Evolutionary conservation across 371 early-diverging fungal species (phyloP), one percentile per base, ranked within the genome.

Genomic region (Actinomucor elegans): DNA sequence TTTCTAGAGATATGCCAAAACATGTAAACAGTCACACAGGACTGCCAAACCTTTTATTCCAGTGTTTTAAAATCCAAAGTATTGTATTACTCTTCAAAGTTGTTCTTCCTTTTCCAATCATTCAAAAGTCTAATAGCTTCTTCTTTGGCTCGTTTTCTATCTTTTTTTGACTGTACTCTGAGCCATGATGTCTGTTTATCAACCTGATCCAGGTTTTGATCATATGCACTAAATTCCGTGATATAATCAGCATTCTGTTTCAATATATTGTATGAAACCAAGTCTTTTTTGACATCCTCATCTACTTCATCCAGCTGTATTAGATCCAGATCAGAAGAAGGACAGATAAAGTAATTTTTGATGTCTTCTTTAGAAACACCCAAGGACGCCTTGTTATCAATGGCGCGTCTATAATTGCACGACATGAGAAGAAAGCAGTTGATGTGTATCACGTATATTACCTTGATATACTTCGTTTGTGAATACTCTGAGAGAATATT

Each of bases 381-480:
- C 1, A 28, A 4, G 0, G 52, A 20, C 15, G 18, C 9, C 49
- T 80, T 79, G 52, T 85, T 80, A 61, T 89, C 90, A 3, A 89
- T 73, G 3, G 85, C 82, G 14, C 78, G 79, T 41, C 78, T 79
- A 17, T 77, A 29, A 29, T n/a, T n/a, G n/a, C n/a, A n/a, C n/a
- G n/a, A n/a, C n/a, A 44, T 26, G 3, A 14, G 9, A 24, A n/a
- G 0, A 44, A 65, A 52, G 82, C 57, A 6, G 55, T 50, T 83
- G 87, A 49, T 78, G 73, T 1, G 81, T 44, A 55, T 81, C 79
- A 77, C 1, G 83, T 79, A 27, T 71, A 81, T 49, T 64, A 68
- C 71, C 67, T 66, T 17, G 70, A 49, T 14, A 73, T 62, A 38
- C 62, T 66, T 15, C 43, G 53, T 43, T 73, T 76, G 17, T 74